Evolutionary conservation across 2,329 filamentous ascomycete genomes (phyloP), one percentile per base, ranked within the genome.

Genomic region (Talaromyces sp.): DNA sequence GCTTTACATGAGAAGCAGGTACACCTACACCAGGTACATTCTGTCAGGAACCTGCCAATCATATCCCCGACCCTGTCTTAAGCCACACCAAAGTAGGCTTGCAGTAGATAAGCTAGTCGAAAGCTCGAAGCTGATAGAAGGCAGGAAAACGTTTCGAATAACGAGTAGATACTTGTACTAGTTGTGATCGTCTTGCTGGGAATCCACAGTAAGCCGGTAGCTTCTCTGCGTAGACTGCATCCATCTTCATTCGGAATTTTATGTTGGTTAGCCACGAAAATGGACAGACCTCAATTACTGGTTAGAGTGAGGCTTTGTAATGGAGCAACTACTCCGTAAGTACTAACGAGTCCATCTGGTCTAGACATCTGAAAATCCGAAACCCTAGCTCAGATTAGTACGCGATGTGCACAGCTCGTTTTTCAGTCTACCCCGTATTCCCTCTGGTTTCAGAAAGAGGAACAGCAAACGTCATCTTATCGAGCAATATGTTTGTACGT

Each of bases 41-140:
- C n/a, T n/a, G n/a, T n/a, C 53, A 36, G 53, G 53, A 11, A 34
- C 53, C n/a, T 38, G 31, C 53, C 53, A 56, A 56, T 56, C 53
- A 56, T 7, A 56, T 22, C 10, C 27, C 51, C 51, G 8, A 36
- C 19, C 53, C 53, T 36, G n/a, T 56, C 31, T 56, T 19, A 38
- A 56, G 53, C 53, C 53, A 56, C 53, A 15, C 5, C 5, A 1
- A 22, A 56, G 53, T 56, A 36, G 29, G 53, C 25, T 36, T 19
- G 31, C 19, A 38, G 53, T 56, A 56, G 29, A 36, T 36, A 56
- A 36, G 3, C 13, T 34, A 51, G 47, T 34, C 49, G 22, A 51
- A 29, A n/a, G 15, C 15, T 31, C 27, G 31, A 25, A 56, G 53
- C n/a, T 36, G n/a, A 36, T 56, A 36, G 29, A 34, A 56, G 51